Evolutionary conservation across 257 asterid genomes (phyloP).

Genomic region (Linaria vulgaris): DNA sequence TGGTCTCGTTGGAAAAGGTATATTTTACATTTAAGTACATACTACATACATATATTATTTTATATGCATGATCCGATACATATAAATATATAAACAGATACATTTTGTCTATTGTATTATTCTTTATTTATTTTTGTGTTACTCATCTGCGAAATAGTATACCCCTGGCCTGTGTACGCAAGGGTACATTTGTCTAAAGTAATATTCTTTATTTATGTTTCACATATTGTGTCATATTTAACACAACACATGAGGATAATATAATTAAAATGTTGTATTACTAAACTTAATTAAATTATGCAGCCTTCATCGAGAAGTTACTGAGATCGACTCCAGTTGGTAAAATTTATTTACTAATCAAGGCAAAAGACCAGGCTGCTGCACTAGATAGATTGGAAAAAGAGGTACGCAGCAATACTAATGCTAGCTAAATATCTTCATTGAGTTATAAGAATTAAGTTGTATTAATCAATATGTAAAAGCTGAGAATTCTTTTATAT

Average conservation of each 20-base stretch:
- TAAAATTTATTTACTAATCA: constrained; percentile 30
- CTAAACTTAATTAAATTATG: not conserved
- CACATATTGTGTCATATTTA: too few species aligned
- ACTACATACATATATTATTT: too few species aligned
- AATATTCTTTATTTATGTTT: too few species aligned
- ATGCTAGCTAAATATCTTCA: too few species aligned
- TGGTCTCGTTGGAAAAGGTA: constrained; percentile 53
- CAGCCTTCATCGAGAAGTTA: constrained; percentile 35
- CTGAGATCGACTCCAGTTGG: constrained; percentile 33
- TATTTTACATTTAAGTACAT: too few species aligned
- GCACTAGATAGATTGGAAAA: constrained; percentile 31
- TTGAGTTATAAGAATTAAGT: not conserved
- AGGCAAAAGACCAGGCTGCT: constrained; percentile 27
- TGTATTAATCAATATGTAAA: not conserved
- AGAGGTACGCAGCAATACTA: constrained; percentile 20
- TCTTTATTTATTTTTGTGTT: too few species aligned
- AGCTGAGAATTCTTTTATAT: not conserved
- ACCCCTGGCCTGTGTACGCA: not conserved
- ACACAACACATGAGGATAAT: too few species aligned
- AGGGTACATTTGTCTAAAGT: not conserved
- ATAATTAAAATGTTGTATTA: not conserved
- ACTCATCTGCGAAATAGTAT: not conserved
- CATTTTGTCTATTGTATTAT: not conserved
- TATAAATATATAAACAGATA: not conserved
- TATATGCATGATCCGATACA: too few species aligned